A percentile compares a stretch with the other conserved stretches of the same genome.
Evolutionary conservation across 345 rosid genomes (phyloP).

Genomic region (Draba incana): DNA sequence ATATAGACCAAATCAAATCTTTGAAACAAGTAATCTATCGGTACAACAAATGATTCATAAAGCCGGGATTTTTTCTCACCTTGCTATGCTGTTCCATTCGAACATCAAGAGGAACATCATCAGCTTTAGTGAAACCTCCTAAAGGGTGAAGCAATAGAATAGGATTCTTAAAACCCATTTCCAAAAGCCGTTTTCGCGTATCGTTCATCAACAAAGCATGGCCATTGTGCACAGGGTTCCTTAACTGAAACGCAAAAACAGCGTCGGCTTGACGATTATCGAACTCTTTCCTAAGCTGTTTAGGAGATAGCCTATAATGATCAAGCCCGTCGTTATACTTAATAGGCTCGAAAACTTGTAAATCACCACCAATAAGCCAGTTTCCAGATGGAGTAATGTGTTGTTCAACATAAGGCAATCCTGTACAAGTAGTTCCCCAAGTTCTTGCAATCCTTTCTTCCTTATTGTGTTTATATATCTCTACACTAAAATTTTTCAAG

Average conservation of each 20-base stretch:
- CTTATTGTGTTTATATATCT: constrained; percentile 89
- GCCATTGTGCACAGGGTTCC: constrained; percentile 97
- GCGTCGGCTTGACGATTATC: constrained; percentile 91
- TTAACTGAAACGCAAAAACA: constrained; percentile 91
- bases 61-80: constrained; percentile 45
- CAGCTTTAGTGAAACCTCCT: constrained; percentile 94
- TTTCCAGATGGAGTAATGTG: constrained; percentile 72
- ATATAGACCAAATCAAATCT: neutral
- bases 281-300: constrained; percentile 80
- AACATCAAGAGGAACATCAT: constrained; percentile 93
- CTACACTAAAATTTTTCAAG: constrained; percentile 53
- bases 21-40: neutral
- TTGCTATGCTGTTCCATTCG: constrained; percentile 95
- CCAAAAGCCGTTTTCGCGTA: constrained; percentile 75
- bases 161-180: constrained; percentile 92
- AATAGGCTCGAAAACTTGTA: constrained; percentile 76
- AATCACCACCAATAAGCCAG: constrained; percentile 95
- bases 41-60: neutral
- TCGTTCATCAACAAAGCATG: constrained; percentile 95
- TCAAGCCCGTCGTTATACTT: constrained; percentile 96
- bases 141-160: constrained; percentile 90
- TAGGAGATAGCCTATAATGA: constrained; percentile 87
- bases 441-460: constrained; percentile 94
- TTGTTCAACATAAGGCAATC: constrained; percentile 92
- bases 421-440: constrained; percentile 92